A percentile compares a stretch with the other conserved stretches of the same genome.
Evolutionary conservation across 1,139 yeast genomes (phyloP).

Genomic region (Lodderomyces margitis): DNA sequence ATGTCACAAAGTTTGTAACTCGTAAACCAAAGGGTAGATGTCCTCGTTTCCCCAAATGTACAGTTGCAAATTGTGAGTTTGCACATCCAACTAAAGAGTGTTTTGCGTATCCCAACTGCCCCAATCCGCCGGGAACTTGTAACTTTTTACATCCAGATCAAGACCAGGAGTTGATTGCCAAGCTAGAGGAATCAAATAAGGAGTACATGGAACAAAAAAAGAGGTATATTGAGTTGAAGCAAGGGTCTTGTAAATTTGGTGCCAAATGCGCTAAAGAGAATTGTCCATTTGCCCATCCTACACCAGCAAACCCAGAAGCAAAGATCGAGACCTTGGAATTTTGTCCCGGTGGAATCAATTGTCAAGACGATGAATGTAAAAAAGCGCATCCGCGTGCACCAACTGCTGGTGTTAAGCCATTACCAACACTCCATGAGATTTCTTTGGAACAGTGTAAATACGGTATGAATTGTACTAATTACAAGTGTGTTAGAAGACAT

Average conservation of each 20-base stretch:
- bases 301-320: constrained; percentile 76
- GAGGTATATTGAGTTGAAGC: constrained; percentile 17
- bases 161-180: constrained; percentile 69
- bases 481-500: constrained; percentile 79
- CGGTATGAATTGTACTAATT: constrained; percentile 72
- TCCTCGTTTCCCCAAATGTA: constrained; percentile 74
- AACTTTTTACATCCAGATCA: constrained; percentile 80
- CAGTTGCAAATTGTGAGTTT: constrained; percentile 61
- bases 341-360: constrained; percentile 71
- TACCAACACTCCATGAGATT: constrained; percentile 40
- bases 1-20: constrained; percentile 26
- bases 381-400: constrained; percentile 80
- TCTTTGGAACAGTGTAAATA: constrained; percentile 80
- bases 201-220: constrained; percentile 46
- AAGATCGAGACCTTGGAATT: constrained; percentile 67
- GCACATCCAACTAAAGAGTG: constrained; percentile 82
- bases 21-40: constrained; percentile 67
- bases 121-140: constrained; percentile 80
- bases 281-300: constrained; percentile 90
- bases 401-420: constrained; percentile 24
- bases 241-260: constrained; percentile 68
- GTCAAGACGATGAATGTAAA: constrained; percentile 59
- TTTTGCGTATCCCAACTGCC: constrained; percentile 75
- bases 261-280: constrained; percentile 68
- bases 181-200: constrained; percentile 57